Evolutionary conservation across 306 rosid species (phyloP), one percentile per base, ranked within the genome.

Genomic region (Sphenostylis stenocarpa): DNA sequence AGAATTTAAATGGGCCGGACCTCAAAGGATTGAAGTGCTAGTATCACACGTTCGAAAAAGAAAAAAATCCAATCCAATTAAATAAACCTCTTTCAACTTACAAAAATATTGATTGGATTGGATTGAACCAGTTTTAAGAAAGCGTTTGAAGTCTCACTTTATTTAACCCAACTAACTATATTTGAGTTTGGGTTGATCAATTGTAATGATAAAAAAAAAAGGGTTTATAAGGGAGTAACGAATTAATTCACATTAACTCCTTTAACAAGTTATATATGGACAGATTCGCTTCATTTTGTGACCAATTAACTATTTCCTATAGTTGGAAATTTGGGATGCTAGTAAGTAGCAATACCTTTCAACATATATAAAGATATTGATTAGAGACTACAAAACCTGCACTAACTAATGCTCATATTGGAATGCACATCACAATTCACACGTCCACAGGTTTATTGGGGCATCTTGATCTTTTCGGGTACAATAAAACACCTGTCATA

Each of bases 361-460:
- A 5, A 48, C 9, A 16, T n/a, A 16, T 16, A 48, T 5, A 48
- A 48, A 48, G 5, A 29, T 1, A 49, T 15, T 45, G 51, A 45
- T 15, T 45, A 19, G 51, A 13, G 4, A 29, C 33, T 29, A 29
- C 43, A 38, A 38, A 38, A 1, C 28, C 2, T 26, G 28, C 28
- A 14, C 73, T 7, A 70, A 29, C 31, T 15, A 55, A 23, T 75
- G 38, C 55, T 58, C 15, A 43, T 8, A 31, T n/a, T 3, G 3
- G 12, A 23, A 55, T 31, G n/a, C 70, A 74, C 28, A 48, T 45
- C 53, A 51, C 24, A 51, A 14, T 5, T 44, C 49, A 28, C 47
- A 29, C 10, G 48, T 76, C 73, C 55, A 51, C 20, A 41, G 16
- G 17, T 66, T 80, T 73, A 31, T 63, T 13, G 28, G 28, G 58